A percentile compares a stretch with the other conserved stretches of the same genome.
These are phyloP conservation scores for Quercus cerris DNA, from an alignment of 306 rosid species.

Conservation along the genomic window DNA sequence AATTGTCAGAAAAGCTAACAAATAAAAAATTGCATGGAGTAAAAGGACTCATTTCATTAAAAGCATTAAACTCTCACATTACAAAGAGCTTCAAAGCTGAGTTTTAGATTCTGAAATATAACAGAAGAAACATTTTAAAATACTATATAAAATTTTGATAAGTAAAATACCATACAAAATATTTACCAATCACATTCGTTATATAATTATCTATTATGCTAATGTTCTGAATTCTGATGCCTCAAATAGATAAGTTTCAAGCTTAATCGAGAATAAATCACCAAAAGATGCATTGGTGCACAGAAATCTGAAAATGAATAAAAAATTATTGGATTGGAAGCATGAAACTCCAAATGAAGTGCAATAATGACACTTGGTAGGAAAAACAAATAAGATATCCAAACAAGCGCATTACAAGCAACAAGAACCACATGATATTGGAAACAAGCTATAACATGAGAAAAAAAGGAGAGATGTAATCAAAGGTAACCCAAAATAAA, in stretches of 20 bases:
- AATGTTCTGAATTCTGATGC: background rate
- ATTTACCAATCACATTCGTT: too few species aligned
- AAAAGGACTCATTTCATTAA: too few species aligned
- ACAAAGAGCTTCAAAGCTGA: too few species aligned
- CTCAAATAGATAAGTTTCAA: background rate
- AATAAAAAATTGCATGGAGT: too few species aligned
- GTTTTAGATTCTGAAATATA: too few species aligned
- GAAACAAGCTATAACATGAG: background rate
- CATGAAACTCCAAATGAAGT: background rate
- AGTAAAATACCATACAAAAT: too few species aligned
- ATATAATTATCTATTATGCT: too few species aligned
- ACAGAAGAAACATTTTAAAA: too few species aligned
- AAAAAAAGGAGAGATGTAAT: background rate
- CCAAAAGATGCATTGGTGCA: background rate
- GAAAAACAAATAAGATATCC: background rate
- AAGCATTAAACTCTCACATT: too few species aligned
- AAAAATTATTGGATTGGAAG: background rate
- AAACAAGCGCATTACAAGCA: background rate
- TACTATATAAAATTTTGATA: too few species aligned
- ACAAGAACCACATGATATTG: background rate
- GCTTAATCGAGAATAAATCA: background rate
- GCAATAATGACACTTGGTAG: background rate
- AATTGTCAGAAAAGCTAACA: too few species aligned
- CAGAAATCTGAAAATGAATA: background rate
- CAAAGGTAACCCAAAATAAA: background rate